Evolutionary conservation across 2,329 filamentous ascomycete species (phyloP).

Genomic region (Pseudogymnoascus sp.): DNA sequence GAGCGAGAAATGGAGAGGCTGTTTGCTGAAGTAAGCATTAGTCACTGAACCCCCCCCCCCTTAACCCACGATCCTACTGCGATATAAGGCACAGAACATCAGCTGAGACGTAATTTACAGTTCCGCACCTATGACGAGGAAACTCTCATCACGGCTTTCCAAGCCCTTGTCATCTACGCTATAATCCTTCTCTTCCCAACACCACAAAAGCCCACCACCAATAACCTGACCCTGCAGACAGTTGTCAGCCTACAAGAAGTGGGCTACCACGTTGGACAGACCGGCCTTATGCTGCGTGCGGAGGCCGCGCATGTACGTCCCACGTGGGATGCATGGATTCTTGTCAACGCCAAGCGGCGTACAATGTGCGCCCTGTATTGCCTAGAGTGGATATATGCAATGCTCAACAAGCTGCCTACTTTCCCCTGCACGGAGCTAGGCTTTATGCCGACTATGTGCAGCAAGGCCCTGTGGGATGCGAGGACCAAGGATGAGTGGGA

Average conservation of each 20-base stretch:
- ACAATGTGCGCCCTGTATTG: conserved; percentile 31
- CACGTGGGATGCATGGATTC: conserved; percentile 32
- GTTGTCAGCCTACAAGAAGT: conserved; percentile 29
- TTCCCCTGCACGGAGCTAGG: conserved; percentile 32
- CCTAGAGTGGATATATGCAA: conserved; percentile 34
- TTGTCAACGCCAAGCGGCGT: conserved; percentile 50
- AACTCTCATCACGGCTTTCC: conserved; percentile 30
- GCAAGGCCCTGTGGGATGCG: conserved; percentile 34
- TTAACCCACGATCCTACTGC: background rate
- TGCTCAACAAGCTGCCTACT: conserved; percentile 28
- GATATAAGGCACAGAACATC: background rate
- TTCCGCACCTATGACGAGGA: conserved; percentile 29
- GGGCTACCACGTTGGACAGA: conserved; percentile 26
- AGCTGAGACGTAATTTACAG: conserved; percentile 17
- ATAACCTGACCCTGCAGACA: conserved; percentile 21
- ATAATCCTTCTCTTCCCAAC: conserved; percentile 34
- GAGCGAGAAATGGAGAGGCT: conserved; percentile 29
- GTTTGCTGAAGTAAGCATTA: conserved; percentile 25
- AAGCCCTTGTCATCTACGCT: conserved; percentile 32
- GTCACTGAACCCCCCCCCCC: background rate
- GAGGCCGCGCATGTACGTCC: conserved; percentile 28
- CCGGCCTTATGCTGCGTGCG: conserved; percentile 31
- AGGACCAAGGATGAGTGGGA: conserved; percentile 30
- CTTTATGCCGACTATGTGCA: conserved; percentile 33
- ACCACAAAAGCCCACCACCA: conserved; percentile 19